Base-by-base conservation (phyloP, 192 early-diverging fungal species). In the Lunasporangiospora selenospora region DNA sequence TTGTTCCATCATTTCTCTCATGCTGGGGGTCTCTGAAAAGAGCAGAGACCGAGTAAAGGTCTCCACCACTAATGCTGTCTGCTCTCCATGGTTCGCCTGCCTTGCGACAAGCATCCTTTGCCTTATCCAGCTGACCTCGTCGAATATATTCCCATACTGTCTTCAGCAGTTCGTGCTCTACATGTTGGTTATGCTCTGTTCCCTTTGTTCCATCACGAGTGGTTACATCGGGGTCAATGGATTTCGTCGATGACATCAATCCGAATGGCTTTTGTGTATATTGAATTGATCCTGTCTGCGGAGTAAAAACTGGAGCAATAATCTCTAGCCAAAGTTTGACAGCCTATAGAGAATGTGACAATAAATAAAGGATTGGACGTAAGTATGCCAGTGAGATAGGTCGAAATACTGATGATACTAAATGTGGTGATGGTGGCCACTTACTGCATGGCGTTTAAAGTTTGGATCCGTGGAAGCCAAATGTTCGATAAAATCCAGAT, bases 41-140 rank as follows among this genome's bases (percentile, higher is more conserved):
- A 3, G 56, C 40, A 0, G 70, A 48, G 15, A 65, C 58, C 5
- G 65, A 47, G 19, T 49, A 57, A 10, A 87, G 60, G 7, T 85
- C 48, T 5, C 82, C 83, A 18, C 93, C 94, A 42, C 81, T 67
- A 29, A 96, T 67, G 61, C 84, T 87, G 2, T 93, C 94, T 8
- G 93, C 90, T 29, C 86, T 82, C 92, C 93, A 95, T 7, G 85
- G 83, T 55, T 95, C 88, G 50, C 88, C 88, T 58, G 84, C 83
- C 39, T 88, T 78, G 7, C 82, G 62, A 49, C 93, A 94, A 27
- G 94, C 80, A 10, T 91, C 83, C 57, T 89, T 80, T 2, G 92
- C 92, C 16, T 83, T 70, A 11, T 76, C 75, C 13, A 85, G 33
- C 29, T 83, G 65, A 15, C 95, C 95, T 19, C 95, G 80, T 8